phyloP scores from a whole-genome alignment of 2,329 filamentous ascomycete species.

The Dendryphion nanum region DNA sequence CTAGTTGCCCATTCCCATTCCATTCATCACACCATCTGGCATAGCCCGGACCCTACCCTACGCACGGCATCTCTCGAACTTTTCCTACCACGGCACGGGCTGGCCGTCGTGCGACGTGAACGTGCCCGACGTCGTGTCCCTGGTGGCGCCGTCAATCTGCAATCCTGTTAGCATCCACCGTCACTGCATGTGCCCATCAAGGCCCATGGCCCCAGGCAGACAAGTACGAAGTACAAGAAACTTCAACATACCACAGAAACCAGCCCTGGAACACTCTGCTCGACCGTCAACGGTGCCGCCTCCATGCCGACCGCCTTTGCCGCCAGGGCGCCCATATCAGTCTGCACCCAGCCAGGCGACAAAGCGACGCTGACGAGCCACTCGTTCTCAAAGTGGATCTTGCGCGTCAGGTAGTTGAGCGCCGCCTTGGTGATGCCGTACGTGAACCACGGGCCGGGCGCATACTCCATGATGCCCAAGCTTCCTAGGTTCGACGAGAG shows the following conservation, averaged over 20 bases:
- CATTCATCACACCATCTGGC: too few relatives aligned
- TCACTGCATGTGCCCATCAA: too few relatives aligned
- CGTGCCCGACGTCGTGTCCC: slow-evolving; percentile 6
- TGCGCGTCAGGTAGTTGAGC: slow-evolving; percentile 5
- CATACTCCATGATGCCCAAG: slow-evolving; percentile 4
- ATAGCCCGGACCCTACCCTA: too few relatives aligned
- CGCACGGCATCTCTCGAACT: not conserved
- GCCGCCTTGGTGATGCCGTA: slow-evolving; percentile 14
- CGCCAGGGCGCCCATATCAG: slow-evolving; percentile 19
- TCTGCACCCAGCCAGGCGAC: slow-evolving; percentile 19
- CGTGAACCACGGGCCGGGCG: slow-evolving; percentile 10
- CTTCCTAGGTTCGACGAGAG: slow-evolving; percentile 10
- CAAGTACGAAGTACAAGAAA: too few relatives aligned
- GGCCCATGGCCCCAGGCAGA: too few relatives aligned
- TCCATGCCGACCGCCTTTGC: slow-evolving; percentile 8
- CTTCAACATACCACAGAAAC: too few relatives aligned
- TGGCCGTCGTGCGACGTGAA: slow-evolving; percentile 5
- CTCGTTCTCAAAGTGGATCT: slow-evolving; percentile 8
- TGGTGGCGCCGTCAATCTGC: slow-evolving; percentile 10
- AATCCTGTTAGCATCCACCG: too few relatives aligned
- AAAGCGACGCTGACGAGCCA: slow-evolving; percentile 5
- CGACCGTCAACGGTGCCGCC: slow-evolving; percentile 6
- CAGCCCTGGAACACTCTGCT: too few relatives aligned
- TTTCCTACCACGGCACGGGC: slow-evolving; percentile 2
- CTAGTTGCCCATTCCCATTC: too few relatives aligned